Conservation (phyloP, 116 monocot species). For the Dioscorea cayenensis region DNA sequence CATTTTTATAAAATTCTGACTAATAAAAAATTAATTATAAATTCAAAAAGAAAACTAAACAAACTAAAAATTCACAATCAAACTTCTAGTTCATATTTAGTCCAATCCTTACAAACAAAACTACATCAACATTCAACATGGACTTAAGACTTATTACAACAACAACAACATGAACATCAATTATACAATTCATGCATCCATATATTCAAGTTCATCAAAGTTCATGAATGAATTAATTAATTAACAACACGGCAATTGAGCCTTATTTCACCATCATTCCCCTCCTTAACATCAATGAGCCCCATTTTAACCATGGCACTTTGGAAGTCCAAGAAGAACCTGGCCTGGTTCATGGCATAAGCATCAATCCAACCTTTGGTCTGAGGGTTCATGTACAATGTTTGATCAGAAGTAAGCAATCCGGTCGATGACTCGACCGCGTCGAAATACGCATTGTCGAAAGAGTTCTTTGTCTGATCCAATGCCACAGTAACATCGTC, state of each 20-base stretch:
- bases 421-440: constrained; percentile 33
- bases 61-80: too few species aligned
- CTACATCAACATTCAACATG: too few species aligned
- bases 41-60: too few species aligned
- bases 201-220: too few species aligned
- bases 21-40: too few species aligned
- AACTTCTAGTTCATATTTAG: too few species aligned
- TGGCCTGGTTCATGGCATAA: constrained; percentile 52
- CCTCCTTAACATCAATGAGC: constrained; percentile 55
- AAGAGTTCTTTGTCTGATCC: constrained; percentile 35
- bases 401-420: constrained; percentile 60
- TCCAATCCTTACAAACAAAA: too few species aligned
- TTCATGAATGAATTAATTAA: constrained; percentile 3
- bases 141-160: too few species aligned
- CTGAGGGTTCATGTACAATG: constrained; percentile 32
- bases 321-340: constrained; percentile 63
- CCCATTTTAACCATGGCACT: constrained; percentile 78
- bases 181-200: too few species aligned
- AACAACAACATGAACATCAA: too few species aligned
- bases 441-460: constrained; percentile 64
- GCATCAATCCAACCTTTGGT: constrained; percentile 36
- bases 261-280: constrained; percentile 48
- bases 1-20: too few species aligned
- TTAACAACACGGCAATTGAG: constrained; percentile 46
- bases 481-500: constrained; percentile 35